phyloP scores from a whole-genome alignment of 2,329 filamentous ascomycete species.

The Neofusicoccum umdonicola region DNA sequence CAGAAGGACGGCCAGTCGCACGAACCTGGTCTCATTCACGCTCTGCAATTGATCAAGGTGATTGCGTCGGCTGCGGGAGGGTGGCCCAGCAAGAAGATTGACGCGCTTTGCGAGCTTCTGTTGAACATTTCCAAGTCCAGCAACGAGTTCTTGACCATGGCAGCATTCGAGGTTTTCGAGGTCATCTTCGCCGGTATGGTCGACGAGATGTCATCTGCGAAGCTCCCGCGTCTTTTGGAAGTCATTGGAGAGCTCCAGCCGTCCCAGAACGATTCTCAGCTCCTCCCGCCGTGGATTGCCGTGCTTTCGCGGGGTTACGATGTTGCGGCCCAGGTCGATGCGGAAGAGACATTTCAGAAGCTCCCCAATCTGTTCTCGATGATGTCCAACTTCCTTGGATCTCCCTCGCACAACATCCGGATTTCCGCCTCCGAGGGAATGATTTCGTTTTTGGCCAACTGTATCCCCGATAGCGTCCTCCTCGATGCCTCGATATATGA shows the following conservation, averaged over 20 bases:
- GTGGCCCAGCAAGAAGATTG: slow-evolving; percentile 96
- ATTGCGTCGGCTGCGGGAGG: slow-evolving; percentile 83
- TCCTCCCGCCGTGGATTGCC: slow-evolving; percentile 94
- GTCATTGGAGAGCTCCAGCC: slow-evolving; percentile 91
- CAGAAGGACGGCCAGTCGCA: slow-evolving; percentile 58
- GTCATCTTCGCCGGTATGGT: slow-evolving; percentile 92
- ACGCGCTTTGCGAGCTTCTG: slow-evolving; percentile 83
- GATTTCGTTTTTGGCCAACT: slow-evolving; percentile 88
- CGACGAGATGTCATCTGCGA: slow-evolving; percentile 81
- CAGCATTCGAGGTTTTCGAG: slow-evolving; percentile 95
- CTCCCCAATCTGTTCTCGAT: slow-evolving; percentile 80
- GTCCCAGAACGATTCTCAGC: slow-evolving; percentile 87
- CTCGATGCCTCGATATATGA: slow-evolving; percentile 89
- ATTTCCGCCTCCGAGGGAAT: slow-evolving; percentile 93
- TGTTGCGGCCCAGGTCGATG: slow-evolving; percentile 82
- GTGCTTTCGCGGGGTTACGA: slow-evolving; percentile 93
- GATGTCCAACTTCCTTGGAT: slow-evolving; percentile 78
- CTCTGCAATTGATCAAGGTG: slow-evolving; percentile 86
- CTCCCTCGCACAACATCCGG: slow-evolving; percentile 86
- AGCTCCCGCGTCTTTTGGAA: slow-evolving; percentile 83
- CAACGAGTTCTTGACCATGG: slow-evolving; percentile 95
- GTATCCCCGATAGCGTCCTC: slow-evolving; percentile 78
- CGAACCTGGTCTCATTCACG: slow-evolving; percentile 85
- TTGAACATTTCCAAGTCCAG: slow-evolving; percentile 84
- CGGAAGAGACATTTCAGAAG: slow-evolving; percentile 88